These are phyloP conservation scores for Guadua angustifolia DNA, from an alignment of 176 grass and related monocot species.

Conservation along the genomic window DNA sequence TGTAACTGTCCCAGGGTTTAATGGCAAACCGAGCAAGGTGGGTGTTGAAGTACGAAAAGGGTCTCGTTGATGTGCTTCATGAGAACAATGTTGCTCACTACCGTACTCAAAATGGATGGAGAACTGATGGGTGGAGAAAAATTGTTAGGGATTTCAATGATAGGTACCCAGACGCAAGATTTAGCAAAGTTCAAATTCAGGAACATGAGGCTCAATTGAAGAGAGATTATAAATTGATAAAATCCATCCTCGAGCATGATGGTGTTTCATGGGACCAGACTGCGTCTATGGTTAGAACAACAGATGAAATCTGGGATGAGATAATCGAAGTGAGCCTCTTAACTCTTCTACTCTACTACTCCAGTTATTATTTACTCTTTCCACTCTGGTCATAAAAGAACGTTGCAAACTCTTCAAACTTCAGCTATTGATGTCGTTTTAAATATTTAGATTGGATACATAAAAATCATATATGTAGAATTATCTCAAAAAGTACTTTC, in stretches of 20 bases:
- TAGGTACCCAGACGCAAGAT: conserved; percentile 54
- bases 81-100: conserved; percentile 54
- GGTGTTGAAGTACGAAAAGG: conserved; percentile 57
- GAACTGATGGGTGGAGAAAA: conserved; percentile 54
- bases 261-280: conserved; percentile 55
- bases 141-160: conserved; percentile 49
- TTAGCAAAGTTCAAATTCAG: conserved; percentile 59
- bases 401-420: too few relatives aligned
- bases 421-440: too few relatives aligned
- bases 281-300: conserved; percentile 53
- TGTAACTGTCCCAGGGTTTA: conserved; percentile 27
- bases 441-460: too few relatives aligned
- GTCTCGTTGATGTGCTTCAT: conserved; percentile 53
- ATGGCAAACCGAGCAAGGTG: conserved; percentile 59
- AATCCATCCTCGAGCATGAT: conserved; percentile 49
- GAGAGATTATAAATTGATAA: conserved; percentile 56
- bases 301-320: conserved; percentile 65
- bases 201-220: conserved; percentile 59
- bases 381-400: too few relatives aligned
- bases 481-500: too few relatives aligned
- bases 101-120: conserved; percentile 55
- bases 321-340: conserved; percentile 51
- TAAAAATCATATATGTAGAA: too few relatives aligned
- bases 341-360: conserved; percentile 12
- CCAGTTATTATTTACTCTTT: neutral